Evolutionary conservation across 257 asterid genomes (phyloP), one percentile per base, ranked within the genome.

Genomic region (Cordia subcordata): DNA sequence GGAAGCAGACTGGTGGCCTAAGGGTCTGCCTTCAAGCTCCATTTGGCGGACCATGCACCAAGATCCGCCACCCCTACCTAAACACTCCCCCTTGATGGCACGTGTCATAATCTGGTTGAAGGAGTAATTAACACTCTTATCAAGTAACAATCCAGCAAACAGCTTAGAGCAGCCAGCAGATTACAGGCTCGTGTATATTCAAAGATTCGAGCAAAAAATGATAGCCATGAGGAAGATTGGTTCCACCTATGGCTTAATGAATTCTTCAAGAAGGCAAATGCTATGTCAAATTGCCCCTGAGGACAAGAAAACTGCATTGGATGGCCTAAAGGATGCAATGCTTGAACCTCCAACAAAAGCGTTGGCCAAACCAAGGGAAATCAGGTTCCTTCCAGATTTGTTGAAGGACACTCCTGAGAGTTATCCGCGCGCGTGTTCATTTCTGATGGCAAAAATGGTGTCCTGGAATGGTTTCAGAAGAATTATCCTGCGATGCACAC

Each of bases 371-470:
- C 23, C 80, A 8, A 70, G 85, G 46, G 80, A 82, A 66, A 77
- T 85, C 57, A 81, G 71, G 52, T 87, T 83, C 72, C 89, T 87
- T 22, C 95, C 96, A 0, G 87, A 87, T 40, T 42, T 90, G 60
- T 39, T 80, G 67, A 69, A 73, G 63, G 97, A 90, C 55, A 56
- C 87, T 1, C 64, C 85, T 44, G 82, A 69, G 49, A 79, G 68
- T 59, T 87, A 87, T 44, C 80, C 79, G 1, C 66, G 96, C 55
- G 95, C 37, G 72, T 90, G 10, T 85, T 87, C 60, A 64, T 87
- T 45, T 74, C 95, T 0, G 95, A 84, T 22, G 94, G 79, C 23
- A 49, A 70, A 42, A 59, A 54, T 23, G 71, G 71, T 1, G 83
- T 77, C 19, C 0, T 27, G 5, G 85, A 80, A 11, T 90, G 97